phyloP scores from a whole-genome alignment of 371 early-diverging fungal genomes.

The Furculomyces boomerangus region DNA sequence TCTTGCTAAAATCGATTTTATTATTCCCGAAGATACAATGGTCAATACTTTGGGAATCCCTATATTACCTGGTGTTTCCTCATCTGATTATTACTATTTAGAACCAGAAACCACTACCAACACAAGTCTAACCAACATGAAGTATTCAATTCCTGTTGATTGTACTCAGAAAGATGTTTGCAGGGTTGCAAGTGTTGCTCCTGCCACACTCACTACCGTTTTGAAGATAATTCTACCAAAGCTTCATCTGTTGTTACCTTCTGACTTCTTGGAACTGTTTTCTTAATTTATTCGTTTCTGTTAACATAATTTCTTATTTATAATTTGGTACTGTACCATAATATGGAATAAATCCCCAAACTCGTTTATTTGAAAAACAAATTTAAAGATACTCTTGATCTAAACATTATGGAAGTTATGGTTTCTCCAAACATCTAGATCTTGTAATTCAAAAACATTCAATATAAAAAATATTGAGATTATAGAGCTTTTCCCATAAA shows the following conservation, averaged over 20 bases:
- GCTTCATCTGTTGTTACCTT: slow-evolving; percentile 14
- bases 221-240: slow-evolving; percentile 27
- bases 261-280: too few relatives aligned
- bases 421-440: too few relatives aligned
- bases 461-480: too few relatives aligned
- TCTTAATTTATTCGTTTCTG: too few relatives aligned
- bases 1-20: not conserved
- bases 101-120: not conserved
- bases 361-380: too few relatives aligned
- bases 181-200: slow-evolving; percentile 27
- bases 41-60: slow-evolving; percentile 17
- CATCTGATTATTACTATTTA: not conserved
- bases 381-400: too few relatives aligned
- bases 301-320: too few relatives aligned
- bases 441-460: too few relatives aligned
- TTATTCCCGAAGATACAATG: slow-evolving; percentile 11
- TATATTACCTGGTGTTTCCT: slow-evolving; percentile 7
- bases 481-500: slow-evolving; percentile 95
- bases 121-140: not conserved
- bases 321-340: too few relatives aligned
- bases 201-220: slow-evolving; percentile 30
- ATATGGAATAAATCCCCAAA: too few relatives aligned
- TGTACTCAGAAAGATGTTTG: slow-evolving; percentile 24
- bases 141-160: not conserved
- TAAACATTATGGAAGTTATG: too few relatives aligned